Evolutionary conservation across 2,329 filamentous ascomycete species (phyloP), one percentile per base, ranked within the genome.

Genomic region (Ophidiomyces ophidiicola): DNA sequence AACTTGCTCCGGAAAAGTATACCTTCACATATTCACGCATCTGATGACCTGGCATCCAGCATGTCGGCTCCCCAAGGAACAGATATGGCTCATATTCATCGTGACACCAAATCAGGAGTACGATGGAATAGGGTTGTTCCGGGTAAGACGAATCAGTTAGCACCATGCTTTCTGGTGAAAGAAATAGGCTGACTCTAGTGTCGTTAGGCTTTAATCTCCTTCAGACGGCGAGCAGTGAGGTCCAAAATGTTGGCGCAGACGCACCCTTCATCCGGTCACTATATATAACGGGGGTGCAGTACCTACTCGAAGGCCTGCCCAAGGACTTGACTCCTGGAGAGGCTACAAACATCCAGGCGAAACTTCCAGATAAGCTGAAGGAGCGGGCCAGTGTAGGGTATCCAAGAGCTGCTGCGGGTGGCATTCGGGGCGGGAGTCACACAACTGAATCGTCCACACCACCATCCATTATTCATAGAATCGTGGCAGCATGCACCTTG

Each of bases 401-500:
- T n/a, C n/a, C n/a, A n/a, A n/a, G n/a, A n/a, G n/a, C n/a, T n/a
- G n/a, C n/a, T n/a, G n/a, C n/a, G n/a, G n/a, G n/a, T n/a, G n/a
- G n/a, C n/a, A n/a, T n/a, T n/a, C n/a, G n/a, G n/a, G n/a, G n/a
- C n/a, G n/a, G n/a, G n/a, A n/a, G n/a, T n/a, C n/a, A n/a, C n/a
- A n/a, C n/a, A n/a, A n/a, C n/a, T n/a, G n/a, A n/a, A n/a, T n/a
- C n/a, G n/a, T n/a, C n/a, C n/a, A n/a, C 18, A 33, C 1, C 49
- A 8, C 25, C 50, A 28, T 76, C 75, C 0, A 53, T 78, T 8
- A 56, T 82, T 11, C 77, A 80, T 52, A 69, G 71, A 19, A 55
- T 68, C 3, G 67, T 78, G 0, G 74, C 76, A 4, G 63, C 64
- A 12, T 53, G 63, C 1, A 73, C 80, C 5, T 58, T 80, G 32